phyloP scores from a whole-genome alignment of 1,139 yeast species.

The Torulaspora globosa region DNA sequence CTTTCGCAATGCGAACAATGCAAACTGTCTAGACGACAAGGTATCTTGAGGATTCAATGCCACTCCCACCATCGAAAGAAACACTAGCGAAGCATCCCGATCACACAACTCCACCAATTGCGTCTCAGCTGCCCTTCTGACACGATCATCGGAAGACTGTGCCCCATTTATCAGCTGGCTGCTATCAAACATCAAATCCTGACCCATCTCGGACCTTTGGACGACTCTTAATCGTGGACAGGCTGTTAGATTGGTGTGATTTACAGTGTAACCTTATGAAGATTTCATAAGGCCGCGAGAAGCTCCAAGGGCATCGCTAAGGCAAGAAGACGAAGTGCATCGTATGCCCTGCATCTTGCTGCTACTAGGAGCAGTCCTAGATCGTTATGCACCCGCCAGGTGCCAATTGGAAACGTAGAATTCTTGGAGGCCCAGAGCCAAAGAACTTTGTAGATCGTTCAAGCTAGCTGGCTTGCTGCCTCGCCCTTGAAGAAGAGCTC shows the following conservation, averaged over 20 bases:
- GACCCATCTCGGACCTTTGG: neutral
- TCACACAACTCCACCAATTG: constrained; percentile 30
- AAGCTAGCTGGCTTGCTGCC: too few species aligned
- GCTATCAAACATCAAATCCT: constrained; percentile 15
- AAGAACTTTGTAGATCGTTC: too few species aligned
- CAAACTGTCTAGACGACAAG: constrained; percentile 51
- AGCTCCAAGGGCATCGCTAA: neutral
- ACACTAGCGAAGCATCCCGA: constrained; percentile 35
- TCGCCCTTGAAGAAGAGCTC: too few species aligned
- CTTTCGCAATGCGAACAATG: constrained; percentile 64
- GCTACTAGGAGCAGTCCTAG: constrained; percentile 5
- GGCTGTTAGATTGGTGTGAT: neutral
- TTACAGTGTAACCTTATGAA: neutral
- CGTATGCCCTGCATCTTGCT: neutral
- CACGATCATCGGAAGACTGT: constrained; percentile 36
- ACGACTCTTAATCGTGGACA: neutral
- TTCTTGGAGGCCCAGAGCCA: too few species aligned
- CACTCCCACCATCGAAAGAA: constrained; percentile 30
- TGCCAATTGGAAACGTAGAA: too few species aligned
- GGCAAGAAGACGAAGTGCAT: neutral
- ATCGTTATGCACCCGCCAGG: too few species aligned
- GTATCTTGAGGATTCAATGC: constrained; percentile 21
- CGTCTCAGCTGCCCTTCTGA: constrained; percentile 37
- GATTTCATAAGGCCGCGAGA: neutral
- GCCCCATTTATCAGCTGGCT: constrained; percentile 24